Evolutionary conservation across 345 rosid genomes (phyloP).

Genomic region (Eucalyptus sideroxylon): DNA sequence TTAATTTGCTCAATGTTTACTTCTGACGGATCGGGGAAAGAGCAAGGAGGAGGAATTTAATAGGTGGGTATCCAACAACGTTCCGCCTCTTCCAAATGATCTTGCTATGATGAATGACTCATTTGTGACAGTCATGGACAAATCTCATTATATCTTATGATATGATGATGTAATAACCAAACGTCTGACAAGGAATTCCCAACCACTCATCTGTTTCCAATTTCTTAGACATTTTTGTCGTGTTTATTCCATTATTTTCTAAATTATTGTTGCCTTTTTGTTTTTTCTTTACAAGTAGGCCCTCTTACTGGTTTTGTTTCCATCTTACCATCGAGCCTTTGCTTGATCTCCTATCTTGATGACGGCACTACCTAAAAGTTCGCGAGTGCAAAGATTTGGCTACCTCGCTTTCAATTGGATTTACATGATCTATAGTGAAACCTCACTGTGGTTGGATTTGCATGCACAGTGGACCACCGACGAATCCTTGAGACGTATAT

Average conservation of each 20-base stretch:
- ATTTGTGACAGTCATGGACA: background rate
- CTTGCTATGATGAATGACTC: background rate
- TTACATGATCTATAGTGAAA: rapidly evolving
- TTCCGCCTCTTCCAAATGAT: background rate
- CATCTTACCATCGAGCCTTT: background rate
- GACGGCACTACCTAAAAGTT: background rate
- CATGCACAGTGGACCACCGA: rapidly evolving
- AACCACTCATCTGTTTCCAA: background rate
- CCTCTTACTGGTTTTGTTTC: background rate
- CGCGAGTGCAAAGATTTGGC: background rate
- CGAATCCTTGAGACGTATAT: background rate
- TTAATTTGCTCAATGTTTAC: background rate
- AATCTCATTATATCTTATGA: background rate
- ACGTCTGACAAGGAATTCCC: background rate
- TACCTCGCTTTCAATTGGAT: background rate
- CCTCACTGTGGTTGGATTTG: background rate
- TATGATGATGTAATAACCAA: background rate
- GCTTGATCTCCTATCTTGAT: background rate
- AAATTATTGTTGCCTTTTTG: background rate
- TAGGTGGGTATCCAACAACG: background rate
- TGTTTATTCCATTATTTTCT: background rate
- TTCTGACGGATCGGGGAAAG: background rate
- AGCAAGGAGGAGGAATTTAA: background rate
- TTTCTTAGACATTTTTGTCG: background rate
- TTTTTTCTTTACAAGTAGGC: background rate